Percentiles rank a stretch among this genome's conserved stretches.
phyloP scores from a whole-genome alignment of 2,329 filamentous ascomycete species.

The Fusarium sp. region DNA sequence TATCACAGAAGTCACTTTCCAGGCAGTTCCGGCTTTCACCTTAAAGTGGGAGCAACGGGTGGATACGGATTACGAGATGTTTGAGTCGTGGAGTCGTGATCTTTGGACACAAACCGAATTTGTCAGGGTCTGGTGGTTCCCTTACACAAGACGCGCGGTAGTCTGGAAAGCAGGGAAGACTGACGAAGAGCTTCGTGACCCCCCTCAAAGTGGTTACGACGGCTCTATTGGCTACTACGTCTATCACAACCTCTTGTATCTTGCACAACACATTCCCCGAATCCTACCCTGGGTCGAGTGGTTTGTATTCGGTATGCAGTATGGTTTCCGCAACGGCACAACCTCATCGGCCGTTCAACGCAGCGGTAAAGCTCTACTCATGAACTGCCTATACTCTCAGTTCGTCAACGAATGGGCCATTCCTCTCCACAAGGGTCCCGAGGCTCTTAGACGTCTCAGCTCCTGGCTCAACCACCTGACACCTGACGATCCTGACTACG shows the following conservation, averaged over 20 bases:
- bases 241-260: constrained; percentile 89
- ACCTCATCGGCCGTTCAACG: constrained; percentile 81
- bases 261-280: constrained; percentile 80
- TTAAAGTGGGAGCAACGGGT: constrained; percentile 88
- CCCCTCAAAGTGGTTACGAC: constrained; percentile 81
- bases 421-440: constrained; percentile 84
- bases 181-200: constrained; percentile 66
- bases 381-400: constrained; percentile 99
- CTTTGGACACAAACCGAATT: constrained; percentile 91
- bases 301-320: constrained; percentile 98
- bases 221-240: constrained; percentile 84
- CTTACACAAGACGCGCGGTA: constrained; percentile 87
- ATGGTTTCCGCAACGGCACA: constrained; percentile 81
- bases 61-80: constrained; percentile 73
- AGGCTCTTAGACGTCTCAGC: constrained; percentile 83
- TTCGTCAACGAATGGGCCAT: constrained; percentile 99
- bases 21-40: constrained; percentile 83
- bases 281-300: constrained; percentile 91
- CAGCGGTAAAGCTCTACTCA: constrained; percentile 81
- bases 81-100: constrained; percentile 75
- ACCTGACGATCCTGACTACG: constrained; percentile 72
- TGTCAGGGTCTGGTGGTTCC: constrained; percentile 97
- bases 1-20: constrained; percentile 87
- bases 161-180: constrained; percentile 91
- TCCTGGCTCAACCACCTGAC: constrained; percentile 80